Conservation (phyloP, 805 yeast genomes). For the Lipomyces kockii region DNA sequence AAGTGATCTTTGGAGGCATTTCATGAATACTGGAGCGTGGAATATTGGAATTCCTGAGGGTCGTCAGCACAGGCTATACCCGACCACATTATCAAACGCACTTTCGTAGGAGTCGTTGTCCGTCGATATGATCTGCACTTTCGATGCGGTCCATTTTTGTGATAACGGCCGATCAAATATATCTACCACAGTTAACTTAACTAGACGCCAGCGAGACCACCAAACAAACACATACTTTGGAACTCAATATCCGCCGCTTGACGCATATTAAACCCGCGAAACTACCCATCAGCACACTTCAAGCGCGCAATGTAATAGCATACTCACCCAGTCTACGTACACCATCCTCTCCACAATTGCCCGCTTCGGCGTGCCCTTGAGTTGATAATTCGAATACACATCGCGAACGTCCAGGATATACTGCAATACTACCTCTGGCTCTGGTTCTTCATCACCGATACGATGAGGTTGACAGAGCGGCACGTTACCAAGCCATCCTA, state of each 20-base stretch:
- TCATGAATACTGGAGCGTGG: slow-evolving; percentile 27
- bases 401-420: slow-evolving; percentile 11
- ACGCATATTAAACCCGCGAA: slow-evolving; percentile 28
- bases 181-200: slow-evolving; percentile 9
- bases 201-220: background rate
- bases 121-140: slow-evolving; percentile 1
- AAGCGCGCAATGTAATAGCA: background rate
- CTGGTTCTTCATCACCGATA: slow-evolving; percentile 3
- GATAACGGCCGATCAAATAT: slow-evolving; percentile 23
- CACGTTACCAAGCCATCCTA: slow-evolving; percentile 18
- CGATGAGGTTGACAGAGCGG: slow-evolving; percentile 23
- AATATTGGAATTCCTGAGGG: slow-evolving; percentile 17
- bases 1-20: slow-evolving; percentile 14
- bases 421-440: slow-evolving; percentile 29
- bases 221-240: slow-evolving; percentile 18
- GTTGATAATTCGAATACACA: slow-evolving; percentile 5
- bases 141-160: slow-evolving; percentile 31
- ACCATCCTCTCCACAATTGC: slow-evolving; percentile 22
- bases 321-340: slow-evolving; percentile 33
- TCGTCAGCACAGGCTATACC: background rate
- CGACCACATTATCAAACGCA: background rate
- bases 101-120: background rate
- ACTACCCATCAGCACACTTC: slow-evolving; percentile 6
- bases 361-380: slow-evolving; percentile 2
- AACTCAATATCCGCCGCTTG: slow-evolving; percentile 34